Percentiles rank a stretch among this genome's conserved stretches.
phyloP scores from a whole-genome alignment of 352 stramenopile genomes.

The Globisporangium paddicum region DNA sequence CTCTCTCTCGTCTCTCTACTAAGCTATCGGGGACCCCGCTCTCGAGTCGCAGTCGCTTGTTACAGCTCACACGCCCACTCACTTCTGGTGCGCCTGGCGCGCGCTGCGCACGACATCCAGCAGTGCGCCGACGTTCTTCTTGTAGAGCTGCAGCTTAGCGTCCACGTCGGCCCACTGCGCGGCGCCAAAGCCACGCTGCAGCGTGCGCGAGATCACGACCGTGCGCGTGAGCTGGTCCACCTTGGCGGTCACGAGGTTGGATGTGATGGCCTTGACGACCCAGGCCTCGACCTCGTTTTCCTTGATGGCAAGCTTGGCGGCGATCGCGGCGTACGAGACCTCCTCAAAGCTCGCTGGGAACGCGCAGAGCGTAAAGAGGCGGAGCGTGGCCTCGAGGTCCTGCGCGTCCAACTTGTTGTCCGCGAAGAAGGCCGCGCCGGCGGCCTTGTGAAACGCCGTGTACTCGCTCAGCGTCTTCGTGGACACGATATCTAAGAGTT shows the following conservation, averaged over 20 bases:
- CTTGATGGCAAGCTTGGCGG: slow-evolving; percentile 72
- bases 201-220: slow-evolving; percentile 79
- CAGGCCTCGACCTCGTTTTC: slow-evolving; percentile 91
- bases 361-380: slow-evolving; percentile 90
- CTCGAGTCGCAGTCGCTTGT: background rate
- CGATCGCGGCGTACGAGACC: slow-evolving; percentile 87
- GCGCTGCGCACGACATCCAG: slow-evolving; percentile 81
- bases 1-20: slow-evolving; percentile 8
- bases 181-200: slow-evolving; percentile 80
- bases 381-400: slow-evolving; percentile 83
- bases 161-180: slow-evolving; percentile 91
- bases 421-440: slow-evolving; percentile 58
- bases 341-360: slow-evolving; percentile 90
- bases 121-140: slow-evolving; percentile 90
- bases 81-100: slow-evolving; percentile 64
- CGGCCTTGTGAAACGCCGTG: slow-evolving; percentile 63
- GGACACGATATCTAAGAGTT: slow-evolving; percentile 92
- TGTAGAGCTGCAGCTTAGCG: slow-evolving; percentile 88
- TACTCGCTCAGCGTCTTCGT: slow-evolving; percentile 92
- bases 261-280: slow-evolving; percentile 92
- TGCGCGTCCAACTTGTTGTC: slow-evolving; percentile 51
- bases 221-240: slow-evolving; percentile 93
- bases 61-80: background rate
- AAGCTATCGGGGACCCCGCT: slow-evolving; percentile 5
- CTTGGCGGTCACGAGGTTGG: slow-evolving; percentile 90